These are phyloP conservation scores for Solanum pennellii DNA, from an alignment of 257 asterid genomes.

Conservation along the genomic window DNA sequence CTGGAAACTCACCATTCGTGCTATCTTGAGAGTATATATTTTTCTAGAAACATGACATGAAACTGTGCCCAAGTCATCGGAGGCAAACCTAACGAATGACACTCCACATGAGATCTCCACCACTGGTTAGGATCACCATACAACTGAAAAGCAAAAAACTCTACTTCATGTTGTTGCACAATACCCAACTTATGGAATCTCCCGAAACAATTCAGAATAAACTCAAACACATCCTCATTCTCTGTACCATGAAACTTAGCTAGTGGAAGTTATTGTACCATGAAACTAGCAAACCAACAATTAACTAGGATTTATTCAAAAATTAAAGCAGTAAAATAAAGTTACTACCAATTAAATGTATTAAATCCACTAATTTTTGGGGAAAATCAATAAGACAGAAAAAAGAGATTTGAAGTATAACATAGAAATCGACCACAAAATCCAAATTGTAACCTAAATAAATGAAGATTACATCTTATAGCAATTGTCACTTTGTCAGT, in stretches of 20 bases:
- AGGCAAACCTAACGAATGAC: background rate
- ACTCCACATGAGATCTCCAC: background rate
- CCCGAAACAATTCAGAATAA: background rate
- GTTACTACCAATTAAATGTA: background rate
- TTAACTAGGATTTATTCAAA: background rate
- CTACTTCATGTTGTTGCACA: background rate
- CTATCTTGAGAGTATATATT: background rate
- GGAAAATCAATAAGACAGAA: background rate
- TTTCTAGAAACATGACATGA: background rate
- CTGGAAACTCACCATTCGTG: background rate
- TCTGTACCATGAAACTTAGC: background rate
- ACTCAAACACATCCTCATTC: background rate
- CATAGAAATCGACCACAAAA: background rate
- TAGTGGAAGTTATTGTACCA: background rate
- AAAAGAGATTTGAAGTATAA: background rate
- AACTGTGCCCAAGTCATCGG: background rate
- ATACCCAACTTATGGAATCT: background rate
- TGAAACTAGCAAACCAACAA: background rate
- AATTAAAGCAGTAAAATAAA: background rate
- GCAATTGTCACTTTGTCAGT: conserved; percentile 1
- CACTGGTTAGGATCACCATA: background rate
- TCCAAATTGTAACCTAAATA: background rate
- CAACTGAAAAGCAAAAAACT: too few species aligned
- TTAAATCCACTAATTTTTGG: background rate
- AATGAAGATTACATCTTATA: background rate